Conservation (phyloP, 2,329 filamentous ascomycete species). For the Gnomoniopsis smithogilvyi region DNA sequence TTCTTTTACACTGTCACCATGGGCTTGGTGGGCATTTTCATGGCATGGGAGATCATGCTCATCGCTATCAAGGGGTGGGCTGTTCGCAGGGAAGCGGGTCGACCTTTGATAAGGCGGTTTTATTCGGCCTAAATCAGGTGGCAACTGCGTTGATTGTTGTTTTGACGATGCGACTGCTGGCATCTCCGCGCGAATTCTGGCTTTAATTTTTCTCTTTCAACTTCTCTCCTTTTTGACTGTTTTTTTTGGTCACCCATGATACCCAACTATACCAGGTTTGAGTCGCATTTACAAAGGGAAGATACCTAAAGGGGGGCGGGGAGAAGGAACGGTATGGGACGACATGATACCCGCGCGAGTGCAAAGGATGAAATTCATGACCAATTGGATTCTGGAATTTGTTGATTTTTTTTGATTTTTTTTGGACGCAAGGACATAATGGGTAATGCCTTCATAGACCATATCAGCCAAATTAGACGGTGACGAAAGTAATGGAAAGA, state of each 20-base stretch:
- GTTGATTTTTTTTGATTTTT: no score
- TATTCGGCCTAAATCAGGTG: constrained; percentile 5
- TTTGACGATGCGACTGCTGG: neutral
- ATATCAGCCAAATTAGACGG: no score
- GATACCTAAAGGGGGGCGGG: neutral
- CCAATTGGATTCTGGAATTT: neutral
- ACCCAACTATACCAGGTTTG: constrained; percentile 16
- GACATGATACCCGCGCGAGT: neutral
- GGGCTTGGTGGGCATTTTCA: constrained; percentile 76
- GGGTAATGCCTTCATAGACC: no score
- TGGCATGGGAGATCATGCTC: constrained; percentile 78
- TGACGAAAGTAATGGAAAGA: no score
- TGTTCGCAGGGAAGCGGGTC: constrained; percentile 41
- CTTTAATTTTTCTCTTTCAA: neutral
- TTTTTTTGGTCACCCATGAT: constrained; percentile 10
- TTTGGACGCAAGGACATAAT: no score
- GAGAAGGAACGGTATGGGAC: neutral
- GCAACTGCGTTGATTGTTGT: neutral
- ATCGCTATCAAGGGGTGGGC: constrained; percentile 90
- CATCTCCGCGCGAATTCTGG: neutral
- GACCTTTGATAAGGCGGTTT: constrained; percentile 4
- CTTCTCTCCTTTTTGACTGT: neutral
- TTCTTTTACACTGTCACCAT: constrained; percentile 87
- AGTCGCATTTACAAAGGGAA: constrained; percentile 2
- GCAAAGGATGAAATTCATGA: neutral